phyloP scores from a whole-genome alignment of 164 flowering plant species.

The Piper longum region DNA sequence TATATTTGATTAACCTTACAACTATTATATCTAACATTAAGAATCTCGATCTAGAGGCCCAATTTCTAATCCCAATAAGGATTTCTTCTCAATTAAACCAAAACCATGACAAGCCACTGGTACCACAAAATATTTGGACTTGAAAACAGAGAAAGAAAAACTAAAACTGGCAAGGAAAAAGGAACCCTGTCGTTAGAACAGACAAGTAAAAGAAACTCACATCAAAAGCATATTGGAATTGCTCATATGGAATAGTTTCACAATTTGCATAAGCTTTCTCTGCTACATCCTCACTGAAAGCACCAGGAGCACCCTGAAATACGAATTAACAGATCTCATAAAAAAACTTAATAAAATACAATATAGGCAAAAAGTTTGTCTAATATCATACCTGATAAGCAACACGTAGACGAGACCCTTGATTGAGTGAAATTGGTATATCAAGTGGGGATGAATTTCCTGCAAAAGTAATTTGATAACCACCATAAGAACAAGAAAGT shows the following conservation, averaged over 20 bases:
- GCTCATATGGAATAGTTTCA: constrained; percentile 88
- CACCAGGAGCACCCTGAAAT: constrained; percentile 75
- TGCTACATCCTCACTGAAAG: constrained; percentile 89
- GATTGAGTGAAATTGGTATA: background rate
- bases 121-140: no score
- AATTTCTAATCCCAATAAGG: no score
- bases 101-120: no score
- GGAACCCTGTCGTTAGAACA: background rate
- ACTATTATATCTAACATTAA: no score
- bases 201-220: constrained; percentile 18
- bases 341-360: no score
- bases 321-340: background rate
- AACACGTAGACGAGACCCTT: constrained; percentile 6
- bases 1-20: no score
- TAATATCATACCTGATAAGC: constrained; percentile 6
- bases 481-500: background rate
- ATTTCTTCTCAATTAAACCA: no score
- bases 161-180: background rate
- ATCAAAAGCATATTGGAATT: constrained; percentile 72
- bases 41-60: no score
- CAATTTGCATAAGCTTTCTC: constrained; percentile 89
- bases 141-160: background rate
- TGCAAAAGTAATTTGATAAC: background rate
- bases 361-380: background rate
- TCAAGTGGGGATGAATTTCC: constrained; percentile 2